Evolutionary conservation across 768 basidiomycete species (phyloP), one percentile per base, ranked within the genome.

Genomic region (Neoboletus brunneissimus): DNA sequence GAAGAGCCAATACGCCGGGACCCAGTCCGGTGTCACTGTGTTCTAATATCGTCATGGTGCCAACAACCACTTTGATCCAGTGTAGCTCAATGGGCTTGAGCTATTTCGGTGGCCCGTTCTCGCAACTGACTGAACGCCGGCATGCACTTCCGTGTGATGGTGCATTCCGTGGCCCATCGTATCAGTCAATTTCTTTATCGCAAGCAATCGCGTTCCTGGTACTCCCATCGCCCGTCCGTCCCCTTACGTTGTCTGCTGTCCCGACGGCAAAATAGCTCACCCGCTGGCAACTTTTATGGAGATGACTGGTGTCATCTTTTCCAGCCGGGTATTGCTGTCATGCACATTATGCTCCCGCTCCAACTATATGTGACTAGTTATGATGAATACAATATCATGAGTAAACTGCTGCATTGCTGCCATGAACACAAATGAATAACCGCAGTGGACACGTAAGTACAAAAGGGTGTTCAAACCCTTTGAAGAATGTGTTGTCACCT

Each of bases 1-100:
- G 81, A 90, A 92, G 76, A 88, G 86, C 54, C 91, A 94, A 72
- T 94, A 94, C 69, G 77, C 89, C 9, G 89, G 88, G 27, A 92
- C 90, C 16, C 91, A 92, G 68, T 83, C 85, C 47, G 91, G 91
- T 44, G 81, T 94, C 60, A 94, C 91, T 38, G 89, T 90, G 61
- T 94, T 90, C 74, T 94, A 81, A 76, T 29, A 46, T 43, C 46
- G 45, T 48, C 23, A 13, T 38, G 40, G 37, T 50, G 47, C 44
- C 37, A 43, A 60, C 55, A 43, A 51, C 45, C 32, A 44, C 18
- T 23, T 35, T 38, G 57, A 48, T 56, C 42, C 22, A 49, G 50
- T 27, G 48, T 51, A 48, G 48, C 57, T 56, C 64, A 34, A 51
- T 55, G 46, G 37, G 37, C 40, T 66, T 52, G 57, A 67, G 57